Percentiles rank a stretch among this genome's conserved stretches.
These are phyloP conservation scores for Seiridium cupressi DNA, from an alignment of 2,329 filamentous ascomycete species.

Conservation along the genomic window DNA sequence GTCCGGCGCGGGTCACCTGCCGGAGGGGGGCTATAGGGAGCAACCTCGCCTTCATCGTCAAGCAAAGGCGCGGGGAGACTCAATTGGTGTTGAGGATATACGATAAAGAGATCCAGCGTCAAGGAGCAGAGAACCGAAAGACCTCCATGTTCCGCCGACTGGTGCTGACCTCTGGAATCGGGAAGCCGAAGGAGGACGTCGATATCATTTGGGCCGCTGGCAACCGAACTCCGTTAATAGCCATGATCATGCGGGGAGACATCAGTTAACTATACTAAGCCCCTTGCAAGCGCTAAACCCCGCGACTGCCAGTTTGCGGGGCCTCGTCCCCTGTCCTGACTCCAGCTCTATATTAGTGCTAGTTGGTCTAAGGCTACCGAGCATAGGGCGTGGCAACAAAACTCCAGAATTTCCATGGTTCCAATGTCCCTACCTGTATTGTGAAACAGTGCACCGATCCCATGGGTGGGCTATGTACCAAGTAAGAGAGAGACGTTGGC, in stretches of 20 bases:
- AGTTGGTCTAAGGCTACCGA: too few species aligned
- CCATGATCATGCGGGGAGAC: not conserved
- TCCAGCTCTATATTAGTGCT: not conserved
- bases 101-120: not conserved
- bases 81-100: not conserved
- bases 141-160: not conserved
- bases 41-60: constrained; percentile 20
- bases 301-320: not conserved
- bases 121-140: not conserved
- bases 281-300: not conserved
- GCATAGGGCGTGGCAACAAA: too few species aligned
- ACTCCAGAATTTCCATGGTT: too few species aligned
- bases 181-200: not conserved
- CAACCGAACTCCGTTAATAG: constrained; percentile 1
- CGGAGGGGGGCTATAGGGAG: constrained; percentile 19
- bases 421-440: too few species aligned
- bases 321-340: not conserved
- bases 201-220: not conserved
- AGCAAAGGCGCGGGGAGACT: not conserved
- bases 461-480: too few species aligned
- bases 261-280: not conserved
- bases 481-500: too few species aligned
- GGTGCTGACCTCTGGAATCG: not conserved
- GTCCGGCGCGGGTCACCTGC: constrained; percentile 14
- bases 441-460: too few species aligned